Percentiles rank a stretch among this genome's conserved stretches.
Evolutionary conservation across 2,329 filamentous ascomycete species (phyloP).

Genomic region (Xylariaceae sp.): DNA sequence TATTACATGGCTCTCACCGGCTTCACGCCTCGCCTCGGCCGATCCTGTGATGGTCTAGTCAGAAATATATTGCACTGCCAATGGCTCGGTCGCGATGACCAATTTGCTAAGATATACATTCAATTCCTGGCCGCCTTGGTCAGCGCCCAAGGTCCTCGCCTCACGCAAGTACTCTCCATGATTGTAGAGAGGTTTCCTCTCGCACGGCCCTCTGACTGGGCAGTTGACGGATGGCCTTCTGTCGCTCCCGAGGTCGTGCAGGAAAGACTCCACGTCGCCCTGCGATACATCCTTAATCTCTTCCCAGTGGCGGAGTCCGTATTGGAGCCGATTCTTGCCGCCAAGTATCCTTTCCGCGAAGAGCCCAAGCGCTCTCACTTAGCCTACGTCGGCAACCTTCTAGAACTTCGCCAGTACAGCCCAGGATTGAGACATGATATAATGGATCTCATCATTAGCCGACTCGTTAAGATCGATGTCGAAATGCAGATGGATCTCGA

Average conservation of each 20-base stretch:
- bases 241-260: constrained; percentile 63
- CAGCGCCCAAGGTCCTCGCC: constrained; percentile 76
- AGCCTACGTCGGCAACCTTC: constrained; percentile 80
- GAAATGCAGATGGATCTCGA: constrained; percentile 93
- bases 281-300: constrained; percentile 72
- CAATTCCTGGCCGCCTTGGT: constrained; percentile 67
- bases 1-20: constrained; percentile 60
- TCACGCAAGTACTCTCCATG: constrained; percentile 69
- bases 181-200: constrained; percentile 72
- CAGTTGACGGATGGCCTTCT: constrained; percentile 47
- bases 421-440: constrained; percentile 75
- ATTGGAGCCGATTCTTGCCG: constrained; percentile 60
- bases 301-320: constrained; percentile 73
- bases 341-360: constrained; percentile 69
- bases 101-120: constrained; percentile 62
- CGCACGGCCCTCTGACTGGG: constrained; percentile 42
- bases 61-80: constrained; percentile 54
- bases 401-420: constrained; percentile 71
- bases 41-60: constrained; percentile 55
- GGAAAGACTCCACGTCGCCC: constrained; percentile 66
- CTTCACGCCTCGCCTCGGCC: constrained; percentile 55
- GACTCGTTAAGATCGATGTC: constrained; percentile 88
- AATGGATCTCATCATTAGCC: constrained; percentile 75
- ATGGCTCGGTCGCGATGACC: constrained; percentile 60
- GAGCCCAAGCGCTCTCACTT: constrained; percentile 76